phyloP scores from a whole-genome alignment of 1,139 yeast species.

The Entelexis sorbosivorans region DNA sequence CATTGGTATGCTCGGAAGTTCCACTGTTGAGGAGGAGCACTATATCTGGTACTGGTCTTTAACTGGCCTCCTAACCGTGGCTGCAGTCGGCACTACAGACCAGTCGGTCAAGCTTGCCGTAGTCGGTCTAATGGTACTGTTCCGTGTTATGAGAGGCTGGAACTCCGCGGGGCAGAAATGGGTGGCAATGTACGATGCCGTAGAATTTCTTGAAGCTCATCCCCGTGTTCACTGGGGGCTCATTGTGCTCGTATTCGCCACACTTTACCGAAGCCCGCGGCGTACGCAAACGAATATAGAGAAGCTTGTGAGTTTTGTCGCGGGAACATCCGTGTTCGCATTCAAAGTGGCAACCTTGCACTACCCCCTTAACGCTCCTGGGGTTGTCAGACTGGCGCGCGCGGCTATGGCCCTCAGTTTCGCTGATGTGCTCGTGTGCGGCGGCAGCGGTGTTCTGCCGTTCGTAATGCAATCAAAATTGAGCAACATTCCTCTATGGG shows the following conservation, averaged over 20 bases:
- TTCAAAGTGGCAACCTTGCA: constrained; percentile 50
- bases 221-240: constrained; percentile 40
- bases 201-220: constrained; percentile 26
- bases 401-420: neutral
- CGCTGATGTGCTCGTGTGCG: neutral
- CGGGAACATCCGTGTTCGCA: constrained; percentile 35
- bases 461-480: constrained; percentile 61
- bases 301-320: neutral
- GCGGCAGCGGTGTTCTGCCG: constrained; percentile 38
- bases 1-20: constrained; percentile 69
- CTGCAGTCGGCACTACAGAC: constrained; percentile 8
- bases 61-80: constrained; percentile 26
- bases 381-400: constrained; percentile 15
- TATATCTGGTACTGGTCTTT: constrained; percentile 88
- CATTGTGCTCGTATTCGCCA: constrained; percentile 23
- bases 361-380: constrained; percentile 31
- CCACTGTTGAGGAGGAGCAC: constrained; percentile 93
- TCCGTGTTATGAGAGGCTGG: constrained; percentile 72
- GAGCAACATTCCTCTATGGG: constrained; percentile 52
- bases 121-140: constrained; percentile 32
- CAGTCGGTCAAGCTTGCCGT: constrained; percentile 18
- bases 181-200: constrained; percentile 42
- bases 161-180: constrained; percentile 84
- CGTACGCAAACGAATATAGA: neutral
- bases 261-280: neutral